These are phyloP conservation scores for Colletotrichum sansevieriae DNA, from an alignment of 2,329 filamentous ascomycete species.

Conservation along the genomic window DNA sequence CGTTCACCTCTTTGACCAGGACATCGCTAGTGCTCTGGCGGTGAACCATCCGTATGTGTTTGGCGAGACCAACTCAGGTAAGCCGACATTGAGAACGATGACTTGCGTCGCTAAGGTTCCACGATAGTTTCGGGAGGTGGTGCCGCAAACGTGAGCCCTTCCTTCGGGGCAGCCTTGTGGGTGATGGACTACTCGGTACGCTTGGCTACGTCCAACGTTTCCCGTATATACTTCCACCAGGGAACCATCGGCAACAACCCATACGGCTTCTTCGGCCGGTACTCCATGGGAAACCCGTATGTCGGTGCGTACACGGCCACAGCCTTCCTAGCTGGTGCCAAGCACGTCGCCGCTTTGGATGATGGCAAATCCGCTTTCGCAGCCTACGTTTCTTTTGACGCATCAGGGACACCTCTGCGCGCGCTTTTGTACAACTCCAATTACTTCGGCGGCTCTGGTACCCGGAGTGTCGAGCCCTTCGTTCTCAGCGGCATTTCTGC, in stretches of 20 bases:
- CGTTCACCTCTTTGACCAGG: constrained; percentile 51
- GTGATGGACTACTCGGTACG: constrained; percentile 52
- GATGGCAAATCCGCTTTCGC: constrained; percentile 57
- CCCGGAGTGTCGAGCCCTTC: constrained; percentile 12
- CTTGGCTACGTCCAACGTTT: constrained; percentile 29
- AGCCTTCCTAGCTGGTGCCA: constrained; percentile 58
- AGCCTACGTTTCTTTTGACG: constrained; percentile 59
- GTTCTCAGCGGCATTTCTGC: constrained; percentile 12
- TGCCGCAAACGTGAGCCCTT: constrained; percentile 45
- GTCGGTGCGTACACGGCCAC: constrained; percentile 64
- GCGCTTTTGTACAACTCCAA: constrained; percentile 62
- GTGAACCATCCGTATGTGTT: constrained; percentile 60
- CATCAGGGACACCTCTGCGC: constrained; percentile 30
- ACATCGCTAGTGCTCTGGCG: constrained; percentile 55
- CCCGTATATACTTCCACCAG: constrained; percentile 61
- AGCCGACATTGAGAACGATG: background rate
- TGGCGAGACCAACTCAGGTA: constrained; percentile 64
- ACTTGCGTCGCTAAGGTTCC: background rate
- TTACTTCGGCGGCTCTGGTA: constrained; percentile 49
- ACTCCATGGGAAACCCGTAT: constrained; percentile 64
- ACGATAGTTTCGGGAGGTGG: constrained; percentile 27
- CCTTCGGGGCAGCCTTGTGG: constrained; percentile 57
- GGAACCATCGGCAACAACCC: constrained; percentile 65
- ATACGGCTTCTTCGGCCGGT: constrained; percentile 63
- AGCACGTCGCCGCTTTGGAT: constrained; percentile 61